A percentile compares a stretch with the other conserved stretches of the same genome.
These are phyloP conservation scores for Asparagopsis taxiformis DNA, from an alignment of 31 red algal species.

Conservation along the genomic window DNA sequence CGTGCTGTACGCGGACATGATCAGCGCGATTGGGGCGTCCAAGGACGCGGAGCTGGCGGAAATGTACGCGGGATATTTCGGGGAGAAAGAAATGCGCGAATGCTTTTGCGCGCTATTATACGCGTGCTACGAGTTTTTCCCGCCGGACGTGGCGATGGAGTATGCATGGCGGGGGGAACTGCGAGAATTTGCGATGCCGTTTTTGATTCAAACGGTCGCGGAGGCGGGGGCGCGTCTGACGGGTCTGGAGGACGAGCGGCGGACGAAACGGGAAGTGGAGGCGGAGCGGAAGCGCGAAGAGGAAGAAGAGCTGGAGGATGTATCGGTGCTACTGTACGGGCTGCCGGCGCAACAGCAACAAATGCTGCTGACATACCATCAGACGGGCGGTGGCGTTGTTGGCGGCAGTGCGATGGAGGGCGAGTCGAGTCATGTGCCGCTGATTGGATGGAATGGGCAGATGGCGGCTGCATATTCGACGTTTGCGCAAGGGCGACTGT, in stretches of 20 bases:
- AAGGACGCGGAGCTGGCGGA: slow-evolving; percentile 77
- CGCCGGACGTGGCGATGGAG: slow-evolving; percentile 90
- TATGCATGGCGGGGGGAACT: slow-evolving; percentile 71
- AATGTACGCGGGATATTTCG: slow-evolving; percentile 75
- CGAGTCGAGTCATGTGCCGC: slow-evolving; percentile 25
- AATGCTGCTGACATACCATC: slow-evolving; percentile 57
- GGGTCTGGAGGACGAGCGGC: slow-evolving; percentile 84
- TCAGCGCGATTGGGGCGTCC: slow-evolving; percentile 72
- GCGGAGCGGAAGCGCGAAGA: slow-evolving; percentile 46
- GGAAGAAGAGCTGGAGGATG: slow-evolving; percentile 81
- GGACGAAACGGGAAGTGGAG: slow-evolving; percentile 62
- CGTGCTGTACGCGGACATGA: slow-evolving; percentile 77
- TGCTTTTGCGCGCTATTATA: slow-evolving; percentile 78
- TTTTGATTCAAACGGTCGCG: slow-evolving; percentile 86
- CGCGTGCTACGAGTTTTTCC: slow-evolving; percentile 86
- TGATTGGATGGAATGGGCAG: slow-evolving; percentile 47
- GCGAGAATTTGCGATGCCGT: slow-evolving; percentile 92
- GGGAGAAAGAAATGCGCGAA: slow-evolving; percentile 57
- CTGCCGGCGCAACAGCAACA: slow-evolving; percentile 59
- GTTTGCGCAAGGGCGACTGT: slow-evolving; percentile 9
- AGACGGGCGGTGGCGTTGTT: slow-evolving; percentile 63
- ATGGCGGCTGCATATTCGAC: slow-evolving; percentile 22
- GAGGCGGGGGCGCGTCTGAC: slow-evolving; percentile 77
- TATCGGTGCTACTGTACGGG: slow-evolving; percentile 82
- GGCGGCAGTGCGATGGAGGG: slow-evolving; percentile 41